A percentile compares a stretch with the other conserved stretches of the same genome.
Conservation (phyloP, 2,329 filamentous ascomycete genomes). For the Aschersonia sp. region DNA sequence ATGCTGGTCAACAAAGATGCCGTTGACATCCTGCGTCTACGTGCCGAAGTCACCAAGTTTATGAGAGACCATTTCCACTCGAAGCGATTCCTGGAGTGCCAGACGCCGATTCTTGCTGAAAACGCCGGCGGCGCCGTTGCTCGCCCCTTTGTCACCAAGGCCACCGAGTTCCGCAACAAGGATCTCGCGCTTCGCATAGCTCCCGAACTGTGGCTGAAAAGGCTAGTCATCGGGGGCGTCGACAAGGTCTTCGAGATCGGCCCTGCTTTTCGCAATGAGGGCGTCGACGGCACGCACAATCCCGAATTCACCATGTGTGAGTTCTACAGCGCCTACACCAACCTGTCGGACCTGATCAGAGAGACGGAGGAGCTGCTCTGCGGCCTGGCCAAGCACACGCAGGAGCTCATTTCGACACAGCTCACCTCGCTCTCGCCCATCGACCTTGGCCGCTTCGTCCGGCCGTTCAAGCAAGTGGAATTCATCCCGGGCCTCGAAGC, state of each 20-base stretch:
- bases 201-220: conserved; percentile 89
- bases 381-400: conserved; percentile 39
- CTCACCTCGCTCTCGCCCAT: conserved; percentile 32
- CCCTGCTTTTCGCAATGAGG: conserved; percentile 84
- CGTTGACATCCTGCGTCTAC: conserved; percentile 55
- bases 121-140: conserved; percentile 79
- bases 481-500: conserved; percentile 71
- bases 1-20: conserved; percentile 60
- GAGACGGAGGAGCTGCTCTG: conserved; percentile 61
- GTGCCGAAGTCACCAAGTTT: conserved; percentile 58
- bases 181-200: conserved; percentile 73
- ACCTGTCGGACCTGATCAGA: conserved; percentile 57
- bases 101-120: conserved; percentile 74
- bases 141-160: conserved; percentile 67
- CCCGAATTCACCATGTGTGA: conserved; percentile 97
- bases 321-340: conserved; percentile 81
- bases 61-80: conserved; percentile 61
- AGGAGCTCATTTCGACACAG: conserved; percentile 26
- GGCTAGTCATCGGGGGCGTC: conserved; percentile 76
- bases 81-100: conserved; percentile 68
- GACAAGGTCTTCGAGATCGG: conserved; percentile 89
- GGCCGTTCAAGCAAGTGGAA: conserved; percentile 53
- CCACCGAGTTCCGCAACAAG: conserved; percentile 60
- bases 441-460: conserved; percentile 30
- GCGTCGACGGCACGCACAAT: conserved; percentile 82